Evolutionary conservation across 495 filamentous ascomycete genomes (phyloP).

Genomic region (Podospora sp.): DNA sequence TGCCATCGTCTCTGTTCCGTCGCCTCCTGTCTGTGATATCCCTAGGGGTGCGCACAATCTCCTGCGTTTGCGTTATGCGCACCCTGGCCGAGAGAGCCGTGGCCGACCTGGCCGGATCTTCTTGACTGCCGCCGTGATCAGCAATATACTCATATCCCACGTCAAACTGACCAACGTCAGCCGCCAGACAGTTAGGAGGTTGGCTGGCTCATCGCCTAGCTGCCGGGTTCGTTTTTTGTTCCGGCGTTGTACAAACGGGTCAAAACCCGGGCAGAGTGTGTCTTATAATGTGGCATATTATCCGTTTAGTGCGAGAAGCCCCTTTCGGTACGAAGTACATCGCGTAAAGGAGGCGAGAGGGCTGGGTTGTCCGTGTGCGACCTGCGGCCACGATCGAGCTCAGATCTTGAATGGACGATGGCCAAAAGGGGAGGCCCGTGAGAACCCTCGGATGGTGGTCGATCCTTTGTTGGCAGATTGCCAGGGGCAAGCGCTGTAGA

Average conservation of each 20-base stretch:
- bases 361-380: slow-evolving; percentile 6
- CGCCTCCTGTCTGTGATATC: neutral
- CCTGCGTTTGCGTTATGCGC: too few relatives aligned
- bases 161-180: neutral
- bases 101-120: neutral
- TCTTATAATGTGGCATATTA: slow-evolving; percentile 27
- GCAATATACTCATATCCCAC: slow-evolving; percentile 5
- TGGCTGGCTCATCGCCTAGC: neutral
- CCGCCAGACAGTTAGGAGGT: neutral
- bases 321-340: neutral
- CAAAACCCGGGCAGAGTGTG: slow-evolving; percentile 25
- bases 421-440: neutral
- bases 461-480: neutral
- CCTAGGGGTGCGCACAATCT: neutral
- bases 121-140: slow-evolving; percentile 5
- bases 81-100: neutral
- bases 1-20: neutral
- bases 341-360: neutral
- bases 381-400: neutral
- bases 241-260: slow-evolving; percentile 19
- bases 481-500: neutral
- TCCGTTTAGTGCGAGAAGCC: neutral
- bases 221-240: slow-evolving; percentile 3
- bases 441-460: neutral
- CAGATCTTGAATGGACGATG: neutral